These are phyloP conservation scores for Sporothrix curviconia DNA, from an alignment of 2,329 filamentous ascomycete species.

Conservation along the genomic window DNA sequence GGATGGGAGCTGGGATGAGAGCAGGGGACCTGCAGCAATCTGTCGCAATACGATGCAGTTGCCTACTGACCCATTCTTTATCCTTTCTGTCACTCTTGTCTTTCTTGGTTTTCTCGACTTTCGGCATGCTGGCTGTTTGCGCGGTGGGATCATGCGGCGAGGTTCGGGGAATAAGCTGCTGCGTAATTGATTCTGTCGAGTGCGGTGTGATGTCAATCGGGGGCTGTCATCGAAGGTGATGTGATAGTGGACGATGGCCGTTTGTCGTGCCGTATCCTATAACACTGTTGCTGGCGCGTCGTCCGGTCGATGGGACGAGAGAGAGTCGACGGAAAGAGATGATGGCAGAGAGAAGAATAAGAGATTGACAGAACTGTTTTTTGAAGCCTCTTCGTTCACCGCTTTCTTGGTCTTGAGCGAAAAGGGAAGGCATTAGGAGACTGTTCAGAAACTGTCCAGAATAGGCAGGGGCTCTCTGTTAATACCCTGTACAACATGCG, in stretches of 20 bases:
- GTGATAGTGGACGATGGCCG: neutral
- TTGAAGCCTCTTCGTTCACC: too few species aligned
- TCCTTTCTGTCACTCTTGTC: slow-evolving; percentile 10
- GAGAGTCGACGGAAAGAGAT: neutral
- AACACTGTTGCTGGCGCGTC: too few species aligned
- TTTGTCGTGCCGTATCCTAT: too few species aligned
- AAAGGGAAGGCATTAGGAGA: too few species aligned
- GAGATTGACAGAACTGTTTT: neutral
- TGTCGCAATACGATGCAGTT: neutral
- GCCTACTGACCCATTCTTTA: slow-evolving; percentile 19
- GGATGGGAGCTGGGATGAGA: neutral
- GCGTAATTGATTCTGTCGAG: slow-evolving; percentile 1
- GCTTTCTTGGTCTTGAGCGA: too few species aligned
- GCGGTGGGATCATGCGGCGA: too few species aligned
- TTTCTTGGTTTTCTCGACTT: neutral
- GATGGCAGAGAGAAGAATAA: neutral
- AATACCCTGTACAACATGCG: neutral
- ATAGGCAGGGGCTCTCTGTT: neutral
- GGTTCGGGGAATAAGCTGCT: neutral
- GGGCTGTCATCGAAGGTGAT: too few species aligned
- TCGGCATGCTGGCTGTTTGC: too few species aligned
- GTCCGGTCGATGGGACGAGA: too few species aligned
- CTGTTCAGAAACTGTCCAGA: neutral
- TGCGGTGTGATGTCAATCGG: neutral
- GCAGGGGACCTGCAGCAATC: neutral